Base-by-base conservation (phyloP, 2,329 filamentous ascomycete genomes). In the Capronia coronata region DNA sequence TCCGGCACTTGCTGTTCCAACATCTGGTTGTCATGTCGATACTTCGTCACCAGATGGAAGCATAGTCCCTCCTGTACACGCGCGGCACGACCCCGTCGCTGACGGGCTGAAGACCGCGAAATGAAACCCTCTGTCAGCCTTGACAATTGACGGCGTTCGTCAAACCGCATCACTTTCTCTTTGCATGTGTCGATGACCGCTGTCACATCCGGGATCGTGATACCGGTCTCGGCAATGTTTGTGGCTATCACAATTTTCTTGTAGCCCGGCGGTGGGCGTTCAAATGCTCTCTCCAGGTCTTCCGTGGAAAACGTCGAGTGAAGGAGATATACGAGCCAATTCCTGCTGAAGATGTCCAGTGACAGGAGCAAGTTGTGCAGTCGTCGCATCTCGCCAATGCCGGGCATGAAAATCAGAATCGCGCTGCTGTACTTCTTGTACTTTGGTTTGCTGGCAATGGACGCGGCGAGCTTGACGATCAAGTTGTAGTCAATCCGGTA, bases 151-250 rank as follows among this genome's bases (percentile, higher is more conserved):
- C 89, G 79, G 48, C 87, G 81, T 70, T 98, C 93, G 63, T 98
- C 91, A 61, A 94, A 97, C 22, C 91, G 74, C 46, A 53, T 52
- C 27, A 56, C 30, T 58, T 94, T 89, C 68, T 97, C 91, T 67
- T 95, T 97, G 49, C 93, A 93, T 0, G 89, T 90, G 66, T 98
- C 93, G 51, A 98, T 86, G 39, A 98, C 93, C 61, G 90, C 95
- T 0, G 93, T 97, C 23, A 98, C 87, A 64, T 98, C 93, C 1
- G 93, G 93, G 58, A 98, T 98, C 0, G 93, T 98, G 63, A 98
- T 95, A 72, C 93, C 93, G 0, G 93, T 98, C 67, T 98, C 93
- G 3, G 93, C 93, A 65, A 98, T 98, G 64, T 98, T 98, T 11
- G 93, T 98, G 1, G 93, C 90, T 47, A 98, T 77, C 1, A 98